Evolutionary conservation across 306 rosid species (phyloP).

Genomic region (Quercus cerris): DNA sequence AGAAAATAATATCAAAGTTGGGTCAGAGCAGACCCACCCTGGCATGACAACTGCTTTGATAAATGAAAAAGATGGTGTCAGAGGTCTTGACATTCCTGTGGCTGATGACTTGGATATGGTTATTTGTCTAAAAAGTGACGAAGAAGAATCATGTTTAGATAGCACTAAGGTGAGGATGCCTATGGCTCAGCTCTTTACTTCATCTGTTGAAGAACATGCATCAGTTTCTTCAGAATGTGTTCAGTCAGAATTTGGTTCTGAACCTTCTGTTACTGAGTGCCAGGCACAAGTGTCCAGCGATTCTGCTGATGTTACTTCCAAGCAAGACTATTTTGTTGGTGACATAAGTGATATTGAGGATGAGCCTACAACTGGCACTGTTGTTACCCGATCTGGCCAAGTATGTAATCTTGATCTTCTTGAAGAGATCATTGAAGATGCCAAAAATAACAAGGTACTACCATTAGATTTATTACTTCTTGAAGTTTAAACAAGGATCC

Average conservation of each 20-base stretch:
- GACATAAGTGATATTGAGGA: slow-evolving; percentile 37
- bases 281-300: slow-evolving; percentile 23
- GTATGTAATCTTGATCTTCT: slow-evolving; percentile 52
- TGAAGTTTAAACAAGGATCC: neutral
- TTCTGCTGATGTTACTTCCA: slow-evolving; percentile 18
- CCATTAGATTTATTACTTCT: slow-evolving; percentile 7
- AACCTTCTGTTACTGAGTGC: slow-evolving; percentile 7
- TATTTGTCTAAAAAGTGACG: neutral
- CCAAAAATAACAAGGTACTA: slow-evolving; percentile 81
- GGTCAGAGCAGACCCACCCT: neutral
- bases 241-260: slow-evolving; percentile 26
- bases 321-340: slow-evolving; percentile 19
- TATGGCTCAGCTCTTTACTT: slow-evolving; percentile 19
- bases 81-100: slow-evolving; percentile 12
- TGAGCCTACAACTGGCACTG: slow-evolving; percentile 21
- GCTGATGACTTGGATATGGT: slow-evolving; percentile 12
- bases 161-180: slow-evolving; percentile 22
- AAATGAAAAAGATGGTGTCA: slow-evolving; percentile 17
- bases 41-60: neutral
- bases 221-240: slow-evolving; percentile 18
- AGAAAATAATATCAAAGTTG: neutral
- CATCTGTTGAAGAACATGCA: slow-evolving; percentile 11
- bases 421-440: slow-evolving; percentile 74
- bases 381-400: slow-evolving; percentile 36
- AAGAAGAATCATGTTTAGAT: slow-evolving; percentile 18